phyloP scores from a whole-genome alignment of 805 yeast genomes.

The Scheffersomyces coipomensis region DNA sequence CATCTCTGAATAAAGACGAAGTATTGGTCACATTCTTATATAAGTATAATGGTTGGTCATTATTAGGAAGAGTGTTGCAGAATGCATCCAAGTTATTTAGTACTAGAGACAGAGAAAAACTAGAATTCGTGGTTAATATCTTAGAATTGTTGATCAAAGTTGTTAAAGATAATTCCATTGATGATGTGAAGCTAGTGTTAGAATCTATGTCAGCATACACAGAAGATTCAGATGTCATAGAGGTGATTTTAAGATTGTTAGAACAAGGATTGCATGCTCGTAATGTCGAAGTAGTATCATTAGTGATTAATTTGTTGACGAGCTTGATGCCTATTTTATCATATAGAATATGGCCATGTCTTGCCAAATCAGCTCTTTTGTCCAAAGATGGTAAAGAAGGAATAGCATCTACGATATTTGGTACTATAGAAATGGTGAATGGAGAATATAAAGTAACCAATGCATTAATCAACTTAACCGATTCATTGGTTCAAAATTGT shows the following conservation, averaged over 20 bases:
- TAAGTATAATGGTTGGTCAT: slow-evolving; percentile 83
- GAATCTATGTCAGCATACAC: slow-evolving; percentile 47
- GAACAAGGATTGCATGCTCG: slow-evolving; percentile 66
- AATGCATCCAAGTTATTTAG: slow-evolving; percentile 48
- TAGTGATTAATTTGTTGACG: slow-evolving; percentile 49
- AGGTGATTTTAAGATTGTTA: slow-evolving; percentile 61
- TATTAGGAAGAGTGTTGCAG: slow-evolving; percentile 75
- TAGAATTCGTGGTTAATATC: slow-evolving; percentile 45
- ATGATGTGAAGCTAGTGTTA: slow-evolving; percentile 20
- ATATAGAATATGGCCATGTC: slow-evolving; percentile 74
- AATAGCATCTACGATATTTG: slow-evolving; percentile 56
- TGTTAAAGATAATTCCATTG: slow-evolving; percentile 35
- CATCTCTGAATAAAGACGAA: slow-evolving; percentile 37
- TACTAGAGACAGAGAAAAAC: slow-evolving; percentile 34
- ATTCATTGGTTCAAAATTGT: slow-evolving; percentile 52
- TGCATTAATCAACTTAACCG: slow-evolving; percentile 54
- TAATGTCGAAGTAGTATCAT: slow-evolving; percentile 42
- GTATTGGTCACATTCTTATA: slow-evolving; percentile 64
- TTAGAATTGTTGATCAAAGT: slow-evolving; percentile 51
- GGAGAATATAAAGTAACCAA: slow-evolving; percentile 69
- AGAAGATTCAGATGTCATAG: slow-evolving; percentile 58
- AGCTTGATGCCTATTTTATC: slow-evolving; percentile 51
- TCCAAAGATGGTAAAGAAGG: slow-evolving; percentile 65
- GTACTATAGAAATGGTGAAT: slow-evolving; percentile 67
- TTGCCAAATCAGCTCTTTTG: slow-evolving; percentile 64